These are phyloP conservation scores for Annulohypoxylon truncatum DNA, from an alignment of 2,329 filamentous ascomycete genomes.

Conservation along the genomic window DNA sequence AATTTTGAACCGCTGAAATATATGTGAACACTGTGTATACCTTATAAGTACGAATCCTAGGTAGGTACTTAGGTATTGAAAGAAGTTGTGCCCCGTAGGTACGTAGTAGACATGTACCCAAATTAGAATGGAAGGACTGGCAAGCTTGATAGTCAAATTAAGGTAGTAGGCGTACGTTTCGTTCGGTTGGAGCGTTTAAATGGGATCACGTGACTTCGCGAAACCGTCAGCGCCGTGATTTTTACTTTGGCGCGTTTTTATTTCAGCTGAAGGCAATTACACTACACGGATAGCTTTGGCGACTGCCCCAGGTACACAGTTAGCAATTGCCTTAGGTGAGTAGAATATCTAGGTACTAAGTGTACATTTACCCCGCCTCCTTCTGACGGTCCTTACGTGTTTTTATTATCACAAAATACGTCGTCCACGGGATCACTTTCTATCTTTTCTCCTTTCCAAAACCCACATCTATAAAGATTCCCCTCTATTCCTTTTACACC, in stretches of 20 bases:
- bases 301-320: not conserved
- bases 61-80: no score
- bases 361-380: not conserved
- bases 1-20: no score
- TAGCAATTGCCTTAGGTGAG: not conserved
- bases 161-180: not conserved
- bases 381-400: not conserved
- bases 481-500: not conserved
- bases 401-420: not conserved
- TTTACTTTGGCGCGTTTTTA: slow-evolving; percentile 35
- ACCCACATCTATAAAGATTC: not conserved
- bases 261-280: not conserved
- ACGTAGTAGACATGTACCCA: no score
- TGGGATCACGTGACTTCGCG: slow-evolving; percentile 45
- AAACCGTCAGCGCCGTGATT: slow-evolving; percentile 5
- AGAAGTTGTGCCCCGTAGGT: no score
- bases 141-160: not conserved
- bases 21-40: no score
- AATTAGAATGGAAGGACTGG: no score
- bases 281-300: not conserved
- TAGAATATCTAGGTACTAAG: no score
- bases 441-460: not conserved
- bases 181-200: slow-evolving; percentile 16
- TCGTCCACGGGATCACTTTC: not conserved
- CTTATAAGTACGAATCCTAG: no score